A percentile compares a stretch with the other conserved stretches of the same genome.
phyloP scores from a whole-genome alignment of 805 yeast species.

The Wickerhamomyces ciferrii region DNA sequence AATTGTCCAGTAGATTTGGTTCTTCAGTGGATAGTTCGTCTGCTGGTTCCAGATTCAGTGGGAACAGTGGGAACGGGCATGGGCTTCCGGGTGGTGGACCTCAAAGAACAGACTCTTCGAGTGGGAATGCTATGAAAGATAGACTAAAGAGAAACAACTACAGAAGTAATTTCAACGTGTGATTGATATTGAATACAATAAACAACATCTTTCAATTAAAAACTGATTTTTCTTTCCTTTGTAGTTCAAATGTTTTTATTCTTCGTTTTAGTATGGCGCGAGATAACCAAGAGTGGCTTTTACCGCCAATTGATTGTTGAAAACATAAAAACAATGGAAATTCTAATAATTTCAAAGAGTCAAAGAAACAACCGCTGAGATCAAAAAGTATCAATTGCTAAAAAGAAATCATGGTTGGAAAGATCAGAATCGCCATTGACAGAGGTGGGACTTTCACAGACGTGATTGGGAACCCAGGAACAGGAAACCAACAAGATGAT shows the following conservation, averaged over 20 bases:
- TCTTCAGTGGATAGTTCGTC: not conserved
- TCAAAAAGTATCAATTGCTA: not conserved
- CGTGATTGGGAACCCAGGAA: conserved; percentile 41
- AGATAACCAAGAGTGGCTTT: no score
- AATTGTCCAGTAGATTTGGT: not conserved
- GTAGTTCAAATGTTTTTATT: no score
- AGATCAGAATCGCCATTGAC: conserved; percentile 39
- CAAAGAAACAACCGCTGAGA: no score
- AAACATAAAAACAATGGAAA: no score
- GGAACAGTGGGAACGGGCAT: not conserved
- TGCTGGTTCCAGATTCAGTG: not conserved
- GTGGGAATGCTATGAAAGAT: conserved; percentile 13
- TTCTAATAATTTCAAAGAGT: no score
- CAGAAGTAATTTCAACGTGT: conserved; percentile 14
- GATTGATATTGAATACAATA: no score
- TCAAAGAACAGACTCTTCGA: not conserved
- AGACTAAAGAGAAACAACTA: conserved; percentile 21
- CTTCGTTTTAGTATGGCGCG: no score
- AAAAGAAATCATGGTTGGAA: conserved; percentile 20
- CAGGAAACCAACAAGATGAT: conserved; percentile 46
- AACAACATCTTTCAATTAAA: no score
- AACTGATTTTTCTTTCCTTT: no score
- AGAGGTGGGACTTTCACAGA: conserved; percentile 93
- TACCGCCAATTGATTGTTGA: no score
- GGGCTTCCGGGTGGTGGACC: conserved; percentile 1